phyloP scores from a whole-genome alignment of 805 yeast species.

The Ogataea glucozyma region DNA sequence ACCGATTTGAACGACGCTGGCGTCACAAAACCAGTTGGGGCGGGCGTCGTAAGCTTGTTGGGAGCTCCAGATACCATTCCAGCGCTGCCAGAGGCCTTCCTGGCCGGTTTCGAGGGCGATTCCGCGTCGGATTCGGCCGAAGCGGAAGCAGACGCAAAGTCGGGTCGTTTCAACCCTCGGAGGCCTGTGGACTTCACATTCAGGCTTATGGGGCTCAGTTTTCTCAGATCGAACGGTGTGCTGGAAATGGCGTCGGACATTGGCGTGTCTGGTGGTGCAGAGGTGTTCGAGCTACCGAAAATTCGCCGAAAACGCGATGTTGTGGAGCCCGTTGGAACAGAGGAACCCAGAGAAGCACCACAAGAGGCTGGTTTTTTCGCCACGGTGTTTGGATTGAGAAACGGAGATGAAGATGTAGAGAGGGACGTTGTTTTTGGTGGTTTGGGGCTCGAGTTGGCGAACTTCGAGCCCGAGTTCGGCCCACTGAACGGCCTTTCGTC shows the following conservation, averaged over 20 bases:
- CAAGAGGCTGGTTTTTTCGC: conserved; percentile 20
- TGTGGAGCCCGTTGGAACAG: too few species aligned
- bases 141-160: conserved; percentile 9
- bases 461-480: too few species aligned
- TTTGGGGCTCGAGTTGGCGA: background rate
- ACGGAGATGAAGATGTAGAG: conserved; percentile 27
- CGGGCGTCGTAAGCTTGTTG: conserved; percentile 18
- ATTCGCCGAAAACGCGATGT: conserved; percentile 27
- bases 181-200: conserved; percentile 10
- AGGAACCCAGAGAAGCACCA: too few species aligned
- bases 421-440: conserved; percentile 13
- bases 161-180: too few species aligned
- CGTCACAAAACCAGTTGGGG: conserved; percentile 36
- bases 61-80: background rate
- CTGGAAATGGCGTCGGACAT: conserved; percentile 14
- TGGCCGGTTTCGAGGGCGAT: conserved; percentile 25
- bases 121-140: too few species aligned
- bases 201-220: conserved; percentile 17
- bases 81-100: background rate
- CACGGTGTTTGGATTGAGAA: conserved; percentile 25
- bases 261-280: conserved; percentile 7
- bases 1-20: conserved; percentile 67
- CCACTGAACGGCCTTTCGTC: conserved; percentile 9
- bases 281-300: conserved; percentile 8
- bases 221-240: conserved; percentile 25